Conservation (phyloP, 768 basidiomycete genomes). For the Suillus lakei region DNA sequence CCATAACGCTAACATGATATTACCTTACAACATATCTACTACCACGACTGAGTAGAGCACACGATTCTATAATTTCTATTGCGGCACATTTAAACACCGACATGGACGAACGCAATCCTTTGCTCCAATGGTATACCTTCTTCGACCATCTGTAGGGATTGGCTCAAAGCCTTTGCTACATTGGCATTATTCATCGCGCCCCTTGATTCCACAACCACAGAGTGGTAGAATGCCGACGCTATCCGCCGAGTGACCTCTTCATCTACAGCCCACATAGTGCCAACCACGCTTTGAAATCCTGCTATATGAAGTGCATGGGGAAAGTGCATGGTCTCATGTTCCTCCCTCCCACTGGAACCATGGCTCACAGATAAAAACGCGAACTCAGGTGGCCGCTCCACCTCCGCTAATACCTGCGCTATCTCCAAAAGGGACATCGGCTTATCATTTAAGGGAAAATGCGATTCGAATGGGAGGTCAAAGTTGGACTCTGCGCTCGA, state of each 20-base stretch:
- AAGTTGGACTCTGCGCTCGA: slow-evolving; percentile 42
- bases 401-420: slow-evolving; percentile 22
- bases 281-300: slow-evolving; percentile 38
- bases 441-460: slow-evolving; percentile 31
- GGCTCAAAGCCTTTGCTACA: slow-evolving; percentile 23
- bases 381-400: slow-evolving; percentile 38
- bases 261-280: slow-evolving; percentile 39
- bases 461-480: slow-evolving; percentile 29
- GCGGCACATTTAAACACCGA: slow-evolving; percentile 21
- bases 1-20: not conserved
- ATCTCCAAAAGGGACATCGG: slow-evolving; percentile 28
- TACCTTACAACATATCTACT: not conserved
- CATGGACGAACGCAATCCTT: slow-evolving; percentile 33
- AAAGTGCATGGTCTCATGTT: slow-evolving; percentile 40
- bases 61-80: not conserved
- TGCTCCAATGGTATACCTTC: slow-evolving; percentile 25
- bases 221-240: slow-evolving; percentile 26
- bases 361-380: slow-evolving; percentile 35
- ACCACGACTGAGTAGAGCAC: not conserved
- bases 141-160: slow-evolving; percentile 20
- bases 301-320: slow-evolving; percentile 37
- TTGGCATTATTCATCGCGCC: slow-evolving; percentile 19
- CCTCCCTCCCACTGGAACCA: slow-evolving; percentile 18
- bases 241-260: slow-evolving; percentile 27
- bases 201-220: slow-evolving; percentile 17